Percentiles rank a stretch among this genome's conserved stretches.
Evolutionary conservation across 805 yeast species (phyloP).

Genomic region (Metschnikowia aberdeeniae): DNA sequence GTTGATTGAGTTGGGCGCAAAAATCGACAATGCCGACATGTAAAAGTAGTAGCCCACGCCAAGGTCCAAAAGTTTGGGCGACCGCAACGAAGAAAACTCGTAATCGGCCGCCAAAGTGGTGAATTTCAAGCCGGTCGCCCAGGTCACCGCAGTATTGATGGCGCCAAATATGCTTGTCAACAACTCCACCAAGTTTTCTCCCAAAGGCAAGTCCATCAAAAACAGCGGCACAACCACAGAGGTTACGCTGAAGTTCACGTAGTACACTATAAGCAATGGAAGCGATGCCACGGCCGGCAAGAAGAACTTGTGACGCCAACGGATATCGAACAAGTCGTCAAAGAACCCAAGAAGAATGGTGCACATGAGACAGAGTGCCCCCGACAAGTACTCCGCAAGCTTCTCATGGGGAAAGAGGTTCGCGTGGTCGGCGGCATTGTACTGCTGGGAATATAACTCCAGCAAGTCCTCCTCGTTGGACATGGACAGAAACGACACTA

Average conservation of each 20-base stretch:
- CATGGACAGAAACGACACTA: slow-evolving; percentile 45
- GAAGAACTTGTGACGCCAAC: slow-evolving; percentile 97
- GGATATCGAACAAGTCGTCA: slow-evolving; percentile 90
- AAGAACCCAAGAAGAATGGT: slow-evolving; percentile 84
- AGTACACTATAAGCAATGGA: slow-evolving; percentile 86
- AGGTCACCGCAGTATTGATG: slow-evolving; percentile 31
- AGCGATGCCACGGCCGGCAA: slow-evolving; percentile 92
- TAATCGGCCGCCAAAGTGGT: slow-evolving; percentile 34
- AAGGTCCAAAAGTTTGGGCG: slow-evolving; percentile 60
- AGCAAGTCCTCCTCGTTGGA: slow-evolving; percentile 33
- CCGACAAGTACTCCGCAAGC: slow-evolving; percentile 81
- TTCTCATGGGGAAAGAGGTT: slow-evolving; percentile 71
- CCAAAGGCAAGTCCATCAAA: slow-evolving; percentile 35
- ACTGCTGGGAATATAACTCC: slow-evolving; percentile 34
- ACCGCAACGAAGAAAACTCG: slow-evolving; percentile 27
- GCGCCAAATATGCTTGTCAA: slow-evolving; percentile 21
- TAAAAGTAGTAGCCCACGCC: slow-evolving; percentile 78
- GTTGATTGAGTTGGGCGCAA: slow-evolving; percentile 93
- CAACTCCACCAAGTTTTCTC: slow-evolving; percentile 22
- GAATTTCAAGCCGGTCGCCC: slow-evolving; percentile 36
- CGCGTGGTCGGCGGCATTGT: slow-evolving; percentile 27
- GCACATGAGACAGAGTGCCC: slow-evolving; percentile 75
- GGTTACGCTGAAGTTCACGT: slow-evolving; percentile 91
- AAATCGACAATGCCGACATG: slow-evolving; percentile 89
- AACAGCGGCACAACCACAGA: slow-evolving; percentile 77